A percentile compares a stretch with the other conserved stretches of the same genome.
Evolutionary conservation across 2,329 filamentous ascomycete species (phyloP).

Genomic region (Penicillium frequentans): DNA sequence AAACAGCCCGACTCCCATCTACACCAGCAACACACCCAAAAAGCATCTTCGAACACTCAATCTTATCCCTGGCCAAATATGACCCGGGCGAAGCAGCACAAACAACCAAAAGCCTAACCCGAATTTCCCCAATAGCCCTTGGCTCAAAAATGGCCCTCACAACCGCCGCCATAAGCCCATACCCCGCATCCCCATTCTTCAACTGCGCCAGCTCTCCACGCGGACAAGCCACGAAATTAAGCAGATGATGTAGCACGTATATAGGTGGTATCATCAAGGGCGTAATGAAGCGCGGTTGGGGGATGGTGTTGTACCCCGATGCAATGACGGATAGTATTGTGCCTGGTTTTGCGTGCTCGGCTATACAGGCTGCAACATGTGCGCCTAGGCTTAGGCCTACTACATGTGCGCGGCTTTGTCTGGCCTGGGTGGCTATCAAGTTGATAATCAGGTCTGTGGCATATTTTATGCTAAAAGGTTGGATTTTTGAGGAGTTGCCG

Average conservation of each 20-base stretch:
- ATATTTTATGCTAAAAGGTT: conserved; percentile 10
- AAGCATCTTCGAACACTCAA: background rate
- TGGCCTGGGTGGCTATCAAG: conserved; percentile 6
- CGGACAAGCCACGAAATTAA: background rate
- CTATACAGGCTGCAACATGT: conserved; percentile 10
- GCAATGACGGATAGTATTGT: conserved; percentile 6
- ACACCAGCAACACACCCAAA: conserved; percentile 5
- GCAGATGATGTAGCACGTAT: background rate
- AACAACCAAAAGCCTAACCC: conserved; percentile 5
- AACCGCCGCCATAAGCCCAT: conserved; percentile 4
- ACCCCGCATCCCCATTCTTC: conserved; percentile 1
- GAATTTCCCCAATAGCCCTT: conserved; percentile 2
- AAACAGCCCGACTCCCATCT: conserved; percentile 8
- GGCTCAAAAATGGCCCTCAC: conserved; percentile 4
- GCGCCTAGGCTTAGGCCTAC: conserved; percentile 18
- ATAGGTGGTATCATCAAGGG: background rate
- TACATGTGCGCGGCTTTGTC: conserved; percentile 9
- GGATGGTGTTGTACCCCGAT: conserved; percentile 9
- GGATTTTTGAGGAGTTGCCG: conserved; percentile 9
- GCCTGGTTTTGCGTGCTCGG: conserved; percentile 6
- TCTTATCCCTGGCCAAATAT: conserved; percentile 2
- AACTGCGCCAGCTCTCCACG: background rate
- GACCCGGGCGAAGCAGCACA: background rate
- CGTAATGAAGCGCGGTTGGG: background rate
- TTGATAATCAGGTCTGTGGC: background rate